Evolutionary conservation across 768 basidiomycete genomes (phyloP), one percentile per base, ranked within the genome.

Genomic region (Paxillus involutus): DNA sequence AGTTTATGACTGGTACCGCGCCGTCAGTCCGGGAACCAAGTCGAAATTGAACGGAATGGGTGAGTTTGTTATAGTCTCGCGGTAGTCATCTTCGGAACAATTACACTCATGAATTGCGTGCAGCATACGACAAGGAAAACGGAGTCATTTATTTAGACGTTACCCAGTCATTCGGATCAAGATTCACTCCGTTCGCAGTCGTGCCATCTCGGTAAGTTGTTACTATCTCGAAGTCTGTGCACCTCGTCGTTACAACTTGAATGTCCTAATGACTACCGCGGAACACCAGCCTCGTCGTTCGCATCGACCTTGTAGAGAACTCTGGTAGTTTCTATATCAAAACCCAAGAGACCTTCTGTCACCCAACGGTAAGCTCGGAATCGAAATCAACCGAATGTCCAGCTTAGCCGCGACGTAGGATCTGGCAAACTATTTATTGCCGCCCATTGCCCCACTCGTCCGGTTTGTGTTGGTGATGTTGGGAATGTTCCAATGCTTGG

Each of bases 1-100:
- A 7, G 75, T 86, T 21, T 83, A 80, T 59, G 82, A 84, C 81
- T 85, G 82, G 81, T 83, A 84, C 63, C 80, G 83, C 39, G 71
- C 85, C 21, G 61, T 87, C 61, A 83, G 81, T 10, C 83, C 84
- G 1, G 60, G 62, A 13, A 71, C 80, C 29, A 69, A 75, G 16
- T 61, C 79, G 17, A 58, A 69, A n/a, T 71, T 81, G 4, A 70
- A 75, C n/a, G 71, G 63, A 44, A 71, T 80, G 29, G 44, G 51
- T 52, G 19, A 24, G 51, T 21, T 52, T 21, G 21, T 21, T 29
- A 26, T 6, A 9, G 5, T 9, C 14, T 7, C 13, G 43, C 45
- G 8, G 16, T n/a, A n/a, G 26, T 49, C 10, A 17, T 21, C 24
- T 9, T 32, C 9, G 32, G 32, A 32, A 32, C 12, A 17, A 16